These are phyloP conservation scores for Trypethelium eluteriae DNA, from an alignment of 495 filamentous ascomycete species.

Conservation along the genomic window DNA sequence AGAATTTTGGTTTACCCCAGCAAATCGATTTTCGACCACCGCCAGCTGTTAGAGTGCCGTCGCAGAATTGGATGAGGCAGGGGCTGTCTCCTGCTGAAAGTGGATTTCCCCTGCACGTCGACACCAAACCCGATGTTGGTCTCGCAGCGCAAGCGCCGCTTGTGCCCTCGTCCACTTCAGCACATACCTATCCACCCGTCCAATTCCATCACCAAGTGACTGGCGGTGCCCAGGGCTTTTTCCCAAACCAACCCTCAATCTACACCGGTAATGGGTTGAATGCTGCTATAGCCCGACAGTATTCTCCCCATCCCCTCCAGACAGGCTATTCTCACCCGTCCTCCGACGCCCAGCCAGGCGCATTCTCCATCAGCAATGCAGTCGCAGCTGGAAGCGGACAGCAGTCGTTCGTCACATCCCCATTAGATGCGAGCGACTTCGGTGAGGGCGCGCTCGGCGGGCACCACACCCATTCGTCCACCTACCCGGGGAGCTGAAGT, in stretches of 20 bases:
- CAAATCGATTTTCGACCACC: conserved; percentile 5
- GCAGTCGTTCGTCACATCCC: conserved; percentile 1
- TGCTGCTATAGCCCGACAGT: background rate
- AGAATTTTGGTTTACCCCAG: background rate
- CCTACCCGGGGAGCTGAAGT: background rate
- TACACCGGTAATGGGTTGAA: background rate
- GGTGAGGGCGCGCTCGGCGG: background rate
- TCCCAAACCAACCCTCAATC: background rate
- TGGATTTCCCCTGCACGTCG: background rate
- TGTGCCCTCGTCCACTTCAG: background rate
- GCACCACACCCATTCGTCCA: conserved; percentile 3
- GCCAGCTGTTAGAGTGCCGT: background rate
- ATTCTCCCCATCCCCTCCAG: background rate
- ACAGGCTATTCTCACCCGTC: background rate
- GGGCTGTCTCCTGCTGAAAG: background rate
- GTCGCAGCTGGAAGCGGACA: background rate
- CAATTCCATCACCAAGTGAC: background rate
- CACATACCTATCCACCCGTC: conserved; percentile 4
- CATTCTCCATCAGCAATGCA: background rate
- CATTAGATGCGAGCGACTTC: background rate
- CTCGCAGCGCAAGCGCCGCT: background rate
- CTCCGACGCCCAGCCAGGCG: background rate
- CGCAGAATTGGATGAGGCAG: background rate
- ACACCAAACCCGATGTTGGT: background rate
- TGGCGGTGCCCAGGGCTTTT: background rate